Conservation (phyloP, 164 flowering plant genomes). For the Euptelea pleiosperma region DNA sequence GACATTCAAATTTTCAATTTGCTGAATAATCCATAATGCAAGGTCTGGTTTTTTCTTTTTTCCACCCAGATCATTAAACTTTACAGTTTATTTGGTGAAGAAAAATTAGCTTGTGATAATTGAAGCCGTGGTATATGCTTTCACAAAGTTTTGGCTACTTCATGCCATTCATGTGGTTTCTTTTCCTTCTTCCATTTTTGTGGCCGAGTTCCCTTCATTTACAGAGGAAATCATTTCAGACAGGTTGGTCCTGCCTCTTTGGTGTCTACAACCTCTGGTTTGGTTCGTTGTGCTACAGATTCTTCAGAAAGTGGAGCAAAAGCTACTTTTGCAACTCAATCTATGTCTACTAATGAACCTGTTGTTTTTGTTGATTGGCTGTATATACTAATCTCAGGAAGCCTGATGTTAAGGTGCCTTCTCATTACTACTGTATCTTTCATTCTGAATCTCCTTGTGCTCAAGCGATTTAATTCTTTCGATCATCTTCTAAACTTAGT, state of each 20-base stretch:
- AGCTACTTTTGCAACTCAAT: slow-evolving; percentile 37
- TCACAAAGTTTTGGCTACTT: background rate
- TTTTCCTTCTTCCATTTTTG: too few species aligned
- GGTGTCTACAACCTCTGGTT: too few species aligned
- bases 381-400: too few species aligned
- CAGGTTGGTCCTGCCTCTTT: slow-evolving; percentile 14
- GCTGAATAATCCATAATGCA: too few species aligned
- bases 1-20: too few species aligned
- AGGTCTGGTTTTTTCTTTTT: too few species aligned
- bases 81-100: background rate
- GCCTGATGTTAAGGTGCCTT: too few species aligned
- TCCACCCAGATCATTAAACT: background rate
- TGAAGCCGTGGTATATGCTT: background rate
- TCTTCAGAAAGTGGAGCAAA: slow-evolving; percentile 32
- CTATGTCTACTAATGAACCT: slow-evolving; percentile 59
- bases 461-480: background rate
- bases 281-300: slow-evolving; percentile 29
- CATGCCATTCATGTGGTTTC: too few species aligned
- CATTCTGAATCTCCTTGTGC: background rate
- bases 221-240: slow-evolving; percentile 45
- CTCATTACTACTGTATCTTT: background rate
- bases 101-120: background rate
- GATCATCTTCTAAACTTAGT: too few species aligned
- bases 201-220: too few species aligned
- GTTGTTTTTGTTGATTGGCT: slow-evolving; percentile 92